Evolutionary conservation across 2,329 filamentous ascomycete species (phyloP), one percentile per base, ranked within the genome.

Genomic region (Fusarium luffae): DNA sequence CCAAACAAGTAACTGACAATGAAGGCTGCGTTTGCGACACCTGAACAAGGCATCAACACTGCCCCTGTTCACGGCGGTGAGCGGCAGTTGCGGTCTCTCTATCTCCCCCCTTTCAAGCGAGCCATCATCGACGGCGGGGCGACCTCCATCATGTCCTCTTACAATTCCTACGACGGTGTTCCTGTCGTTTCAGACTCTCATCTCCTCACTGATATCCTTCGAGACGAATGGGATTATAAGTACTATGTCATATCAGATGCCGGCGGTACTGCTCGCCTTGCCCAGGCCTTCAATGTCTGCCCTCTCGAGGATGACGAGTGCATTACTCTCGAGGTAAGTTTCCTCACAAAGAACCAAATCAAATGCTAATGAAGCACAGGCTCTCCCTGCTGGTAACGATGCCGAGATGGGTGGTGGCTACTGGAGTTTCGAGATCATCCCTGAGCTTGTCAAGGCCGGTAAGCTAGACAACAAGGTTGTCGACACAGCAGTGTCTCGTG

Each of bases 321-420:
- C 4, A 85, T 93, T 25, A 90, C 89, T 1, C 80, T 88, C 50
- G 85, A 86, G 71, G 85, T 84, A 72, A 64, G 80, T 21, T 16
- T 5, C 12, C 7, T 3, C 4, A 21, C 11, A 3, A 5, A 3
- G 6, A 5, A 2, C 2, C 2, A 4, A 28, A 3, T 11, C 10
- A 23, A n/a, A n/a, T 52, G 4, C 32, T 74, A 27, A 74, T 34
- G 10, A 16, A 13, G 1, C 18, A 16, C 61, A 86, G 79, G 82
- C 88, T 11, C 83, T 93, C 7, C 88, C 88, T 1, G 89, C 90
- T 7, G 91, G 92, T 5, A 91, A 89, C 51, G 91, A 93, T 71
- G 85, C 91, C 14, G 92, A 93, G 74, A 93, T 93, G 91, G 91
- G 91, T 14, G 91, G 91, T 41, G 91, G 92, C 21, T 90, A 88